phyloP scores from a whole-genome alignment of 805 yeast genomes.

The Monosporozyma solicola region DNA sequence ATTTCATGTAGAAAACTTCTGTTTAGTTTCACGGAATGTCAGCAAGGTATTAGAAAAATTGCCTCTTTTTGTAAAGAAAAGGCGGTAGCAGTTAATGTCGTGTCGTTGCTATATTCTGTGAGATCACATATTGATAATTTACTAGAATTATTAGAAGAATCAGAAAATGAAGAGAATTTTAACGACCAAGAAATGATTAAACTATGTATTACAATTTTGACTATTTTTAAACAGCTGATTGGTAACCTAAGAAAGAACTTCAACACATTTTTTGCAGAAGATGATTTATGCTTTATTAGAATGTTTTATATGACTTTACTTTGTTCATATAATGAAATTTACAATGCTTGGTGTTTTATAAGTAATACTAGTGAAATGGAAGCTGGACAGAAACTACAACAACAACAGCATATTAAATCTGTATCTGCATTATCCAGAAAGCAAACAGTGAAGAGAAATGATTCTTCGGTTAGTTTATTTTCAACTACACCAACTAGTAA shows the following conservation, averaged over 20 bases:
- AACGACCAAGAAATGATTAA: constrained; percentile 32
- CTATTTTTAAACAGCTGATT: constrained; percentile 42
- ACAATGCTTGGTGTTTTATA: constrained; percentile 47
- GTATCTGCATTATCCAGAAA: neutral
- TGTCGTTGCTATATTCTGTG: constrained; percentile 41
- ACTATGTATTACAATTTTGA: constrained; percentile 31
- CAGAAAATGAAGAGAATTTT: constrained; percentile 35
- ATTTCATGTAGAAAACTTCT: constrained; percentile 47
- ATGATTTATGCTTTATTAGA: constrained; percentile 57
- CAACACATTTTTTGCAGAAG: constrained; percentile 40
- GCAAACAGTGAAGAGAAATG: constrained; percentile 3
- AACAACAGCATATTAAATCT: neutral
- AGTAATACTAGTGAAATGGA: neutral
- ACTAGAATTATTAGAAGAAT: constrained; percentile 46
- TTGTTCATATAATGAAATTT: constrained; percentile 58
- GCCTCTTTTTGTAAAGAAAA: constrained; percentile 52
- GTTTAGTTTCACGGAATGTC: constrained; percentile 57
- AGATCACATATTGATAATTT: constrained; percentile 48
- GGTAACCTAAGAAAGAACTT: constrained; percentile 38
- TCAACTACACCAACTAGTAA: neutral
- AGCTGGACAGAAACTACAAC: neutral
- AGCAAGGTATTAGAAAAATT: constrained; percentile 47
- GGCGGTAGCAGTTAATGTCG: constrained; percentile 44
- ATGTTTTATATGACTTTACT: constrained; percentile 51
- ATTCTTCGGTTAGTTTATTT: constrained; percentile 5